phyloP scores from a whole-genome alignment of 352 stramenopile genomes.

The Phytophthora pseudosyringae region DNA sequence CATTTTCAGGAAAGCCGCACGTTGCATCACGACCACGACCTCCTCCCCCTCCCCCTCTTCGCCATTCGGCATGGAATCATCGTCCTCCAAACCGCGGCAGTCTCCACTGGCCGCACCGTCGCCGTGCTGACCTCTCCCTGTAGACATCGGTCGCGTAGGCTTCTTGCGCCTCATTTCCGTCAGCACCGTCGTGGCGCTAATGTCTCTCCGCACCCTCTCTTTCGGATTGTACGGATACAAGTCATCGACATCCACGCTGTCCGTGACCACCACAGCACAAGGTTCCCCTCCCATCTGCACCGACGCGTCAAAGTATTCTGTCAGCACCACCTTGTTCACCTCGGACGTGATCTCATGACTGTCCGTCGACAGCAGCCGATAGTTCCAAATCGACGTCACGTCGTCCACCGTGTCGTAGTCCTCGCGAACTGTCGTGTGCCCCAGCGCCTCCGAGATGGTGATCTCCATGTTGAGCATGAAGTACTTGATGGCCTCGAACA shows the following conservation, averaged over 20 bases:
- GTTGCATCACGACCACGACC: conserved; percentile 42
- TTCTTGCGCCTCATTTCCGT: conserved; percentile 28
- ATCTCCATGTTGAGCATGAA: conserved; percentile 69
- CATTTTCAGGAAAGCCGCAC: conserved; percentile 40
- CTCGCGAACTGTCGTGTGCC: conserved; percentile 56
- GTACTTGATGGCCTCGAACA: conserved; percentile 56
- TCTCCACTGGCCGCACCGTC: neutral
- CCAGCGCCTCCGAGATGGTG: conserved; percentile 54
- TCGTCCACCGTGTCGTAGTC: conserved; percentile 48
- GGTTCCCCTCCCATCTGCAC: conserved; percentile 17
- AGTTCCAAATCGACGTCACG: conserved; percentile 41
- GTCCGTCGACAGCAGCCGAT: conserved; percentile 50
- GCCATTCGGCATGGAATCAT: neutral
- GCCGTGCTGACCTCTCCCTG: conserved; percentile 3
- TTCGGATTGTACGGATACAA: conserved; percentile 50
- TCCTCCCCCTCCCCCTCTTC: conserved; percentile 22
- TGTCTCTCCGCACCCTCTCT: conserved; percentile 42
- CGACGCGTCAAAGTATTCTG: conserved; percentile 41
- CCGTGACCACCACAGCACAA: conserved; percentile 43
- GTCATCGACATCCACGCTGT: conserved; percentile 54
- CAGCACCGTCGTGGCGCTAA: conserved; percentile 41
- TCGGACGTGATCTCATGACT: conserved; percentile 30
- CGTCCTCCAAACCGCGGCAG: neutral
- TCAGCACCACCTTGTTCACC: conserved; percentile 32
- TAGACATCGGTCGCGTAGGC: conserved; percentile 8